Base-by-base conservation (phyloP, 2,329 filamentous ascomycete species). In the Fusarium longipes region DNA sequence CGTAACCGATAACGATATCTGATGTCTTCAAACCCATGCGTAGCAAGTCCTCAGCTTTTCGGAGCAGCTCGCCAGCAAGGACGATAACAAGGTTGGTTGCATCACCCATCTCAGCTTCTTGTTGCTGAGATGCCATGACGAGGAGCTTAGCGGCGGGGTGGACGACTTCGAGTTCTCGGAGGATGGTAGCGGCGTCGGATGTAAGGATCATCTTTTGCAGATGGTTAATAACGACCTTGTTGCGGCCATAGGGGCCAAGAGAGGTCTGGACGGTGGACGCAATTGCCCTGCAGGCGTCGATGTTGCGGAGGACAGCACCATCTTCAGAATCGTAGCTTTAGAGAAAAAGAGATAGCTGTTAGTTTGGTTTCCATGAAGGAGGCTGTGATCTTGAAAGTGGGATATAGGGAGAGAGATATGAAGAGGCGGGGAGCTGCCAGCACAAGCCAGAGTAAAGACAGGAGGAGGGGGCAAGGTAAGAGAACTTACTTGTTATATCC, bases 151-250 rank as follows among this genome's bases (percentile, higher is more conserved):
- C 96, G 58, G 96, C 96, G 66, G 96, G 96, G 83, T 99, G 96
- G 57, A 99, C 94, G 67, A 99, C 96, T 77, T 99, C 96, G 79
- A 99, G 89, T 83, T 99, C 96, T 76, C 93, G 91, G 73, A 99
- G 87, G 78, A 99, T 99, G 40, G 96, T 98, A 70, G 96, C 96
- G 70, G 96, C 96, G 78, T 99, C 96, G 63, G 94, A 98, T 73
- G 96, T 99, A 70, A 99, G 86, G 74, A 97, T 97, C 96, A 99
- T 97, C 87, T 99, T 99, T 81, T 97, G 93, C 67, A 99, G 87
- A 83, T 99, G 96, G 86, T 99, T 99, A 86, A 99, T 98, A 83
- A 99, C 93, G 77, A 99, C 94, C 85, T 99, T 99, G 86, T 99
- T 99, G 81, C 96, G 92, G 76, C 96, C 96, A 82, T 97, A 97